A percentile compares a stretch with the other conserved stretches of the same genome.
These are phyloP conservation scores for Colletotrichum sojae DNA, from an alignment of 2,329 filamentous ascomycete species.

Conservation along the genomic window DNA sequence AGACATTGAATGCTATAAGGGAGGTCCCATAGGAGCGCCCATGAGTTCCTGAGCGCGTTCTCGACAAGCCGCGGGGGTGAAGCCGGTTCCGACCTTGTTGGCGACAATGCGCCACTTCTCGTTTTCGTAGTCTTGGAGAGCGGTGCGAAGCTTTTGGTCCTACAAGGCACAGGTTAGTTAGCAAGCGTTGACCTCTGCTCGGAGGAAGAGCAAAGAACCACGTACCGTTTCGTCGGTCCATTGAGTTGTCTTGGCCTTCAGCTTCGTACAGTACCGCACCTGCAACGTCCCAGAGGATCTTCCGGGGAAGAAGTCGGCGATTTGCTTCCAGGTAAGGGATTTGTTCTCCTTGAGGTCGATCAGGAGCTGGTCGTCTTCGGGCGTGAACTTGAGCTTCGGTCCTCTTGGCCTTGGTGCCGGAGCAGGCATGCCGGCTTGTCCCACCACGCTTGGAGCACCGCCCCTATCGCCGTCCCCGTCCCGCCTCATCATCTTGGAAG, in stretches of 20 bases:
- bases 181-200: background rate
- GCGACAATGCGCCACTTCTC: conserved; percentile 95
- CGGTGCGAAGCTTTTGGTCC: conserved; percentile 83
- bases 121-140: conserved; percentile 87
- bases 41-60: conserved; percentile 79
- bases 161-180: conserved; percentile 53
- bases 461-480: conserved; percentile 68
- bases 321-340: conserved; percentile 97
- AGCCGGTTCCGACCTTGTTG: conserved; percentile 90
- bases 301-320: conserved; percentile 95
- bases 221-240: conserved; percentile 95
- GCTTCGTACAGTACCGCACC: conserved; percentile 94
- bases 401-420: conserved; percentile 86
- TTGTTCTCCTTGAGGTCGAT: conserved; percentile 96
- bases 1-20: conserved; percentile 70
- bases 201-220: conserved; percentile 42
- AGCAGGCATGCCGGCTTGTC: conserved; percentile 87
- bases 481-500: conserved; percentile 76
- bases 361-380: conserved; percentile 89
- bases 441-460: conserved; percentile 86
- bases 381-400: conserved; percentile 94
- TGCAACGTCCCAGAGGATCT: conserved; percentile 91
- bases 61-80: conserved; percentile 88
- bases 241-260: conserved; percentile 92
- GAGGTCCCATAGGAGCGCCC: conserved; percentile 52